phyloP scores from a whole-genome alignment of 129 eudicot genomes.

The Helianthus tuberosus region DNA sequence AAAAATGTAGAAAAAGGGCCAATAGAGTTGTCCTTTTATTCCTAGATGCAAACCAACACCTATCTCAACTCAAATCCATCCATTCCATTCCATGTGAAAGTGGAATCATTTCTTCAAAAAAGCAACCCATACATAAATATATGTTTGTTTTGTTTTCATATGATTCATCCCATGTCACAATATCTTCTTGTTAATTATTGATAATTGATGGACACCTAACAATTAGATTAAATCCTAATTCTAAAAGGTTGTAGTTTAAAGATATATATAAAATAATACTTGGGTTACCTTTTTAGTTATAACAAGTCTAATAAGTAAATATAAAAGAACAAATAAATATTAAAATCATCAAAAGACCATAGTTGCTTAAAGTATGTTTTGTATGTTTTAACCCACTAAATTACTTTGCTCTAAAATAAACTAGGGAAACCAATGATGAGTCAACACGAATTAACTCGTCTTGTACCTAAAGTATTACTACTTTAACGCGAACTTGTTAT shows the following conservation, averaged over 20 bases:
- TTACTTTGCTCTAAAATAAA: background rate
- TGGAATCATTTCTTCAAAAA: constrained; percentile 41
- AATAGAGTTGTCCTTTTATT: constrained; percentile 40
- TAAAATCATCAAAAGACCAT: background rate
- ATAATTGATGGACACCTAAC: constrained; percentile 6
- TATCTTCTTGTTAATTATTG: constrained; percentile 15
- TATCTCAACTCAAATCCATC: constrained; percentile 41
- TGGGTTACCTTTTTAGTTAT: background rate
- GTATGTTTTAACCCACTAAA: background rate
- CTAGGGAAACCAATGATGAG: background rate
- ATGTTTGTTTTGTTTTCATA: constrained; percentile 25
- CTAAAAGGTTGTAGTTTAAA: background rate
- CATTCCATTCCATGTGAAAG: constrained; percentile 45
- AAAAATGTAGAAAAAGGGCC: constrained; percentile 22
- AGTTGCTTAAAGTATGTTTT: background rate
- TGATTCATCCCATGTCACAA: constrained; percentile 25
- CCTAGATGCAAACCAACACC: constrained; percentile 41
- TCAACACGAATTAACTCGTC: background rate
- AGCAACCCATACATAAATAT: constrained; percentile 33
- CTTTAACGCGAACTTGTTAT: background rate
- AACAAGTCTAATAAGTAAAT: background rate
- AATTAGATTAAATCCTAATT: background rate
- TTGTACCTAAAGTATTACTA: background rate
- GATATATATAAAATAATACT: background rate
- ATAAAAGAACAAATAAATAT: background rate